phyloP scores from a whole-genome alignment of 1,284 basidiomycete species.

The Psilocybe mexicana region DNA sequence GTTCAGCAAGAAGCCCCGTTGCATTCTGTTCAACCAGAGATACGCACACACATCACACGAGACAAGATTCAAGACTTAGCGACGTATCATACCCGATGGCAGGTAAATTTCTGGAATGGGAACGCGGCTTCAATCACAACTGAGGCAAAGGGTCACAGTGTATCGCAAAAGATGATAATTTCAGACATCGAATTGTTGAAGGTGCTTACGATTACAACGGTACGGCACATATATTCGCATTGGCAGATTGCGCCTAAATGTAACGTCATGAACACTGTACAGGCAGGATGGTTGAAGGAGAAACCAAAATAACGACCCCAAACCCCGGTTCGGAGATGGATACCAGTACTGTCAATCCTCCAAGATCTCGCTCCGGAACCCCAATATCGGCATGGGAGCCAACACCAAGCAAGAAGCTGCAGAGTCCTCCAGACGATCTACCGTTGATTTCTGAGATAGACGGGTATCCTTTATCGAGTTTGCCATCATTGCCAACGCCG shows the following conservation, averaged over 20 bases:
- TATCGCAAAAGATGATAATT: neutral
- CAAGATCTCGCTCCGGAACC: conserved; percentile 18
- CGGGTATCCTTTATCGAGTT: conserved; percentile 10
- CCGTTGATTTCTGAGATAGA: conserved; percentile 3
- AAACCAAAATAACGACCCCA: neutral
- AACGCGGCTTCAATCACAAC: neutral
- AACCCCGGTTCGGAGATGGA: neutral
- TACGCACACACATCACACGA: neutral
- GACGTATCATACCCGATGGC: conserved; percentile 19
- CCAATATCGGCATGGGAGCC: conserved; percentile 18
- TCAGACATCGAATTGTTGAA: neutral
- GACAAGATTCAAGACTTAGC: conserved; percentile 1
- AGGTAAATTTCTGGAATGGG: conserved; percentile 9
- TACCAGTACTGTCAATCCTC: neutral
- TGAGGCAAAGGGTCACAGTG: conserved; percentile 1
- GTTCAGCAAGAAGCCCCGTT: neutral
- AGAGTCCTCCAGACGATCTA: neutral
- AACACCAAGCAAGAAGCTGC: conserved; percentile 8
- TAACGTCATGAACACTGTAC: neutral
- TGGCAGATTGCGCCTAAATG: neutral
- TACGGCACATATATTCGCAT: neutral
- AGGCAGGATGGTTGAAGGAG: neutral
- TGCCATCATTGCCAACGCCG: conserved; percentile 33
- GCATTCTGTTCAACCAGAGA: neutral
- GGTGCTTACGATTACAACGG: neutral